Evolutionary conservation across 345 rosid genomes (phyloP).

Genomic region (Citrus mangshanensis): DNA sequence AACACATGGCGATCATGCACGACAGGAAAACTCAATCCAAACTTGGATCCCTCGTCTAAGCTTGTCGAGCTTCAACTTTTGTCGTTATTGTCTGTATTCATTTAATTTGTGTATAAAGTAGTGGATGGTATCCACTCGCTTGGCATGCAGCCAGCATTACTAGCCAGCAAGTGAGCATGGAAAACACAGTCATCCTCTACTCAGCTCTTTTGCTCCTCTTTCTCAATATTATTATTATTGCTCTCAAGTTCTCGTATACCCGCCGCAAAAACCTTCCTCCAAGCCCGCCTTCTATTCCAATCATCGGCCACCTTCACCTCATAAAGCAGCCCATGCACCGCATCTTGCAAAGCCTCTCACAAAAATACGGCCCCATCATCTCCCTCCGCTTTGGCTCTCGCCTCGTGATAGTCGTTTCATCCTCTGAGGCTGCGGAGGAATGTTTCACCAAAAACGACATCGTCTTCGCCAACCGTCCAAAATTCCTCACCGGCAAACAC

Average conservation of each 20-base stretch:
- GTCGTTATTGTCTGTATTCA: background rate
- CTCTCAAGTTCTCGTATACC: background rate
- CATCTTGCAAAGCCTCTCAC: conserved; percentile 19
- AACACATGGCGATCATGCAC: background rate
- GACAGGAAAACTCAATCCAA: background rate
- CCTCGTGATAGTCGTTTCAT: conserved; percentile 30
- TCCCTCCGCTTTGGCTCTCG: conserved; percentile 41
- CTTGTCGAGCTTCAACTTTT: background rate
- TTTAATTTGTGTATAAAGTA: too few species aligned
- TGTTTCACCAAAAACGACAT: conserved; percentile 53
- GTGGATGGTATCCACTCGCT: background rate
- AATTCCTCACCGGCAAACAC: conserved; percentile 25
- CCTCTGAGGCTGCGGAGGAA: conserved; percentile 35
- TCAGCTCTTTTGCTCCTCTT: background rate
- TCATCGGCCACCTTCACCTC: conserved; percentile 46
- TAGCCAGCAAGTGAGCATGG: background rate
- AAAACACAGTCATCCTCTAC: background rate
- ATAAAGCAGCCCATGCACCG: conserved; percentile 27
- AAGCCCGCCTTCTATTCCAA: conserved; percentile 33
- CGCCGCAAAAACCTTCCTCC: conserved; percentile 31
- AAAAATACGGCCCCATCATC: conserved; percentile 39
- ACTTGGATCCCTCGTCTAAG: background rate
- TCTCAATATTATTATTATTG: conserved; percentile 14
- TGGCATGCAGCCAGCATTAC: background rate
- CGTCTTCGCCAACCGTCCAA: conserved; percentile 44